A percentile compares a stretch with the other conserved stretches of the same genome.
Conservation (phyloP, 768 basidiomycete genomes). For the Cyclocybe aegerita region DNA sequence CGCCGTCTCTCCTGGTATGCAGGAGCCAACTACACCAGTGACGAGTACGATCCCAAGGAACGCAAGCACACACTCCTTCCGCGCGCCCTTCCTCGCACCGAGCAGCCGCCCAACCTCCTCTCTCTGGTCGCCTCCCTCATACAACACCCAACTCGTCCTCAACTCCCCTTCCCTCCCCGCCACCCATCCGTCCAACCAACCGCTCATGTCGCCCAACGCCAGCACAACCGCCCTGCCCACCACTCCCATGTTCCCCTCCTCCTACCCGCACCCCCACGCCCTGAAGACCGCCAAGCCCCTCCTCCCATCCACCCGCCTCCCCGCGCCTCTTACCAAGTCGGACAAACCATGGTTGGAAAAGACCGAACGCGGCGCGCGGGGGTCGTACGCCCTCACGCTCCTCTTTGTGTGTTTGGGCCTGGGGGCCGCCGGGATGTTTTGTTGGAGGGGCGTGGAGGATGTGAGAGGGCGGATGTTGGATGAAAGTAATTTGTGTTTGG, state of each 20-base stretch:
- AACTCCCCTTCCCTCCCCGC: conserved; percentile 8
- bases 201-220: conserved; percentile 19
- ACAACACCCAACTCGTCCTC: conserved; percentile 22
- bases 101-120: conserved; percentile 63
- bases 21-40: conserved; percentile 7
- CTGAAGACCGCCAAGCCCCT: conserved; percentile 36
- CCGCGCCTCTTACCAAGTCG: conserved; percentile 46
- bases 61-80: conserved; percentile 51
- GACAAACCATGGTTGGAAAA: conserved; percentile 63
- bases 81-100: conserved; percentile 69
- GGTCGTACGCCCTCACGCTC: conserved; percentile 49
- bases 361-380: conserved; percentile 31
- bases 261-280: conserved; percentile 11
- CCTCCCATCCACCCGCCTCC: conserved; percentile 48
- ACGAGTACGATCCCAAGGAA: conserved; percentile 34
- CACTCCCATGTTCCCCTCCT: conserved; percentile 6
- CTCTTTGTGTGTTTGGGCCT: conserved; percentile 53
- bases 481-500: conserved; percentile 50
- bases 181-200: no score
- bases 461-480: no score
- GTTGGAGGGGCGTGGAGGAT: conserved; percentile 49
- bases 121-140: conserved; percentile 60
- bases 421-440: conserved; percentile 47
- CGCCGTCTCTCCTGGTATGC: conserved; percentile 9
- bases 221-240: conserved; percentile 24